Conservation (phyloP, 1,139 yeast species). For the Meyerozyma sp. region DNA sequence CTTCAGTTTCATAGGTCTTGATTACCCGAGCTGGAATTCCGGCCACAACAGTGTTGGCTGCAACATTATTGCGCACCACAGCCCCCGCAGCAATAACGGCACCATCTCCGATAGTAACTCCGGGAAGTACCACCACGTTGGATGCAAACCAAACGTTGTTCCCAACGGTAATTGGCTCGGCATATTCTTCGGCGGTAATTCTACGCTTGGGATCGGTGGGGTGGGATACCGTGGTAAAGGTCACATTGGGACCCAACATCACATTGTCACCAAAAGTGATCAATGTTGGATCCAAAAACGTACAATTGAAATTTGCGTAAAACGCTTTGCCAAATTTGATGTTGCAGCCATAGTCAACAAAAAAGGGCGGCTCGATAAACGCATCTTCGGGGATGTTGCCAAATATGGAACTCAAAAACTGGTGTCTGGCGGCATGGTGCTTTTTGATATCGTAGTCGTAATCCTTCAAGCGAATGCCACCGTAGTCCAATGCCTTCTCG, state of each 20-base stretch:
- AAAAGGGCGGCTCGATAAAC: conserved; percentile 49
- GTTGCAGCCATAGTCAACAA: conserved; percentile 57
- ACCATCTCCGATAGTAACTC: conserved; percentile 60
- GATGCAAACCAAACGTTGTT: conserved; percentile 67
- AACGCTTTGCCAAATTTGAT: conserved; percentile 43
- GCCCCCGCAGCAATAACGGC: conserved; percentile 67
- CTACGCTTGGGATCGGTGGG: conserved; percentile 50
- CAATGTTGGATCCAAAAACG: conserved; percentile 55
- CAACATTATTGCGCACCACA: conserved; percentile 53
- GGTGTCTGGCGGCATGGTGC: conserved; percentile 29
- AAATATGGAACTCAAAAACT: conserved; percentile 33
- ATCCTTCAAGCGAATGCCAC: conserved; percentile 33
- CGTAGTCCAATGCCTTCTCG: conserved; percentile 35
- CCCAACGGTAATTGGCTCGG: conserved; percentile 53
- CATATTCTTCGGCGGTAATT: conserved; percentile 42
- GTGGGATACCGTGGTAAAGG: conserved; percentile 59
- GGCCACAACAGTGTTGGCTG: conserved; percentile 47
- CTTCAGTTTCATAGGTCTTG: conserved; percentile 14
- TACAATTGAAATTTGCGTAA: conserved; percentile 50
- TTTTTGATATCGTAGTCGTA: conserved; percentile 21
- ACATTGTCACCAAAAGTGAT: conserved; percentile 60
- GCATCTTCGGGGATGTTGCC: conserved; percentile 37
- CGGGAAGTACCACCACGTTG: conserved; percentile 51
- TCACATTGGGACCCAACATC: conserved; percentile 59
- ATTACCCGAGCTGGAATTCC: conserved; percentile 59